Percentiles rank a stretch among this genome's conserved stretches.
Evolutionary conservation across 192 early-diverging fungal species (phyloP).

Genomic region (Dimargaris xerosporica): DNA sequence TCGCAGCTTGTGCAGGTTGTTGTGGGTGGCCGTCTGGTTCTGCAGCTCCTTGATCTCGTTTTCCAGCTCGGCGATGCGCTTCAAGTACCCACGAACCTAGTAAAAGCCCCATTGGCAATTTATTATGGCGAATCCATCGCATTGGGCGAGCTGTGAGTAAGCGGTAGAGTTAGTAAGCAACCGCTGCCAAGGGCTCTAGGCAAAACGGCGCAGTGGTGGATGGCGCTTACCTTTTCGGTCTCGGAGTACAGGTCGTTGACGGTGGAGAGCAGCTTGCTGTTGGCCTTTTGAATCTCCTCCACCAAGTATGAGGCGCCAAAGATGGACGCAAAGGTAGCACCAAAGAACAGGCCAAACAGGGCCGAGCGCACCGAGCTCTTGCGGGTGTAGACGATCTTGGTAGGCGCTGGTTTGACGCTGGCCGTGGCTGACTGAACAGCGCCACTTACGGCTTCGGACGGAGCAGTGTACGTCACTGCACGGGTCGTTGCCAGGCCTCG

Average conservation of each 20-base stretch:
- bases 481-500: too few relatives aligned
- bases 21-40: neutral
- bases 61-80: constrained; percentile 10
- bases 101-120: neutral
- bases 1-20: constrained; percentile 3
- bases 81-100: constrained; percentile 9
- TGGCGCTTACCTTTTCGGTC: constrained; percentile 5
- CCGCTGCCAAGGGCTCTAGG: neutral
- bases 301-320: constrained; percentile 10
- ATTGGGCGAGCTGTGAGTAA: neutral
- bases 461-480: too few relatives aligned
- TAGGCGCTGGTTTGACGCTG: neutral
- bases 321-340: constrained; percentile 11
- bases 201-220: neutral
- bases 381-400: constrained; percentile 10
- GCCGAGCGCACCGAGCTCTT: constrained; percentile 12
- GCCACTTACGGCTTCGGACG: too few relatives aligned
- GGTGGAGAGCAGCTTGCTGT: constrained; percentile 6
- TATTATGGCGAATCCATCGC: neutral
- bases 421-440: neutral
- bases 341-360: constrained; percentile 10
- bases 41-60: constrained; percentile 1
- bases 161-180: neutral
- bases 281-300: constrained; percentile 11
- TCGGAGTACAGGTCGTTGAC: constrained; percentile 11